Evolutionary conservation across 768 basidiomycete genomes (phyloP), one percentile per base, ranked within the genome.

Genomic region (Xerocomellus chrysenteron): DNA sequence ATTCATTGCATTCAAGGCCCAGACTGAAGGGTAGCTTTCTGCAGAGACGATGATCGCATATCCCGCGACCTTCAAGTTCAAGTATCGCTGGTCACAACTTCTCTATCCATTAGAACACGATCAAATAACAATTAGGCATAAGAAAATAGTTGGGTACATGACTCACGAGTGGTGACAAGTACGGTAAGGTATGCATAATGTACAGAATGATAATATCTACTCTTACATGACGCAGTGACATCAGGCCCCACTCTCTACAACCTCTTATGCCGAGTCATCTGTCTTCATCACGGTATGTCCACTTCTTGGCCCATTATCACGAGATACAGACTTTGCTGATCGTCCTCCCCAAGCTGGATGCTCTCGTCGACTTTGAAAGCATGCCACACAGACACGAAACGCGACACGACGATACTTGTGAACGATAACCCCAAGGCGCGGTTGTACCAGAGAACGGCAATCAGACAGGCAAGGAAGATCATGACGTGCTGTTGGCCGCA

Each of bases 271-370:
- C 14, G 9, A 32, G 10, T 28, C 44, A n/a, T 37, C 28, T 8
- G 26, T 43, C 47, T 33, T 33, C 24, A 33, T 43, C 50, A 39
- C 21, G 4, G 17, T 39, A 42, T 26, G 39, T 32, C n/a, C 52
- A 39, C 40, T 53, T 21, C 21, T 43, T 32, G 5, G 16, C 41
- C 37, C 56, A 40, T 67, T 26, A 62, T 36, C n/a, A 73, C 49
- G 16, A 74, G 55, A 58, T 69, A 75, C 51, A 74, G 19, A 55
- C 67, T 74, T 59, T 75, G 74, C 50, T 60, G 62, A 33, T 75
- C 73, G 51, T 73, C 63, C 49, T 65, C 62, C 8, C 74, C 74
- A 9, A 73, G 65, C 2, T 64, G 68, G 12, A 74, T 40, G 4
- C 42, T 53, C 51, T 28, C 45, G 51, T 73, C 65, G 30, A 67